Base-by-base conservation (phyloP, 495 filamentous ascomycete genomes). In the Beverwykella pulmonaria region DNA sequence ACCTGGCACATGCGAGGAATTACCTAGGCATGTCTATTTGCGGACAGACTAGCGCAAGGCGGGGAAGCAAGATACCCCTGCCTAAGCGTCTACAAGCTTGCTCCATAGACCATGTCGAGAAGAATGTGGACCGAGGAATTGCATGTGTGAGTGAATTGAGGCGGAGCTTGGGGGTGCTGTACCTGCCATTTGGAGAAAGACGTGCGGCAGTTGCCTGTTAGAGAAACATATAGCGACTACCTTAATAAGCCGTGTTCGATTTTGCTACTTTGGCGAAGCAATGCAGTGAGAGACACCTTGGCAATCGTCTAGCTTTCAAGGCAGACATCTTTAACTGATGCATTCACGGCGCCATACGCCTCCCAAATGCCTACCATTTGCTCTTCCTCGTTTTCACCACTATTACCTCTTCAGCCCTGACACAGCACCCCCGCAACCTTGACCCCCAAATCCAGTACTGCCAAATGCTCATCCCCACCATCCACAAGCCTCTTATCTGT, bases 401-500 rank as follows among this genome's bases (percentile, higher is more conserved):
- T 52, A 15, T 19, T 19, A 2, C 9, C 15, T 5, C 32, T 12
- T 34, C 20, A 75, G 15, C 60, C 65, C 65, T 79, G 79, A 25
- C 82, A 82, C 68, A 98, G 68, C 54, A 96, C 88, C 14, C 87
- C 87, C 0, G 90, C 88, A 75, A 97, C 87, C 70, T 90, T 85
- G 65, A 98, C 77, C 22, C 88, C 81, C 62, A 97, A 74, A 76
- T 99, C 94, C 44, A 98, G 75, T 48, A 98, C 89, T 9, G 89
- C 90, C 22, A 99, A 78, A 73, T 98, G 92, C 77, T 99, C 94
- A 73, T 99, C 95, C 2, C 92, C 88, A n/a, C 94, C 94, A 76
- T 99, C 95, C n/a, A 95, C 89, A 53, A 99, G 76, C 55, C 94
- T 84, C 82, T 96, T 97, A 70, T 99, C 94, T 55, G 92, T 80